Conservation (phyloP, 805 yeast species). For the Isabelozyma pseudorhagii region DNA sequence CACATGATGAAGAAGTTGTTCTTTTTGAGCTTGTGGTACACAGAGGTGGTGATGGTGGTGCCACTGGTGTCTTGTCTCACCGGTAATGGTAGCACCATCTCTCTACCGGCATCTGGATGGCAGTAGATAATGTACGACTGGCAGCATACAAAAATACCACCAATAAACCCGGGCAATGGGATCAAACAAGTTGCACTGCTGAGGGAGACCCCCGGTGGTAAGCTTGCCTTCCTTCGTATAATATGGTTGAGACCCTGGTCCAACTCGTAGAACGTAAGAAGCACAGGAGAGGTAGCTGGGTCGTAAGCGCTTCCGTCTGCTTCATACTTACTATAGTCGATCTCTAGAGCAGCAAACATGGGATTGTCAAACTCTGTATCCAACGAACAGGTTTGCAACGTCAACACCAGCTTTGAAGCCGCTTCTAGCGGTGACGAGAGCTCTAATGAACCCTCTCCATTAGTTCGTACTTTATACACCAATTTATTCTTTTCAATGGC, state of each 20-base stretch:
- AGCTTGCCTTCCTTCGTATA: constrained; percentile 35
- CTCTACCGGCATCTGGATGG: constrained; percentile 23
- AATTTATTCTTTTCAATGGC: constrained; percentile 74
- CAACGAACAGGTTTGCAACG: constrained; percentile 54
- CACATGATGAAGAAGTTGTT: constrained; percentile 61
- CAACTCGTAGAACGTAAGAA: constrained; percentile 69
- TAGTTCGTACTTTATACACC: constrained; percentile 60
- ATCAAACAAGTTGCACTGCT: constrained; percentile 49
- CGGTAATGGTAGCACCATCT: constrained; percentile 52
- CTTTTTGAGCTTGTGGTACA: constrained; percentile 62
- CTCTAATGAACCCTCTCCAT: constrained; percentile 39
- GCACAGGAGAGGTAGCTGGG: constrained; percentile 10
- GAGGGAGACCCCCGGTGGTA: constrained; percentile 7
- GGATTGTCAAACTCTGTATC: constrained; percentile 86
- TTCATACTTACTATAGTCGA: constrained; percentile 43
- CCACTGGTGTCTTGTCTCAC: constrained; percentile 25
- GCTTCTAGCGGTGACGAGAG: constrained; percentile 78
- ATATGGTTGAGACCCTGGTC: constrained; percentile 85
- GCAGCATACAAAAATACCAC: constrained; percentile 67
- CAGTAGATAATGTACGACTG: constrained; percentile 52
- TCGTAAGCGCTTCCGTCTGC: constrained; percentile 10
- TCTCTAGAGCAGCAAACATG: constrained; percentile 75
- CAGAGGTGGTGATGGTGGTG: constrained; percentile 48
- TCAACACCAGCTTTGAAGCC: constrained; percentile 45
- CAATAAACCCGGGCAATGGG: constrained; percentile 70